Base-by-base conservation (phyloP, 768 basidiomycete species). In the Tulasnella sp. region DNA sequence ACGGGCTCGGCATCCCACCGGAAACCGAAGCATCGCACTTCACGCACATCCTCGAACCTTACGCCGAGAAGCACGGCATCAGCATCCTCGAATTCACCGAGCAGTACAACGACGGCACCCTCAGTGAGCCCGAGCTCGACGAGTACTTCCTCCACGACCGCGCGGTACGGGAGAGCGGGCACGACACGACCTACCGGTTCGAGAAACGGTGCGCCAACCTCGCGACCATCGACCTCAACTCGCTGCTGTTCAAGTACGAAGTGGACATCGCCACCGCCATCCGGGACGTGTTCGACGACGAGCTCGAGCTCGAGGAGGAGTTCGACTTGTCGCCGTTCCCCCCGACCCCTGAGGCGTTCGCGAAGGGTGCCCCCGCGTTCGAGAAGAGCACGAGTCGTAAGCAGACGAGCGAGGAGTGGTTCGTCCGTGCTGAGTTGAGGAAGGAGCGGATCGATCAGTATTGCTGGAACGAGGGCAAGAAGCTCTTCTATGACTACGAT, bases 21-120 rank as follows among this genome's bases (percentile, higher is more conserved):
- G 97, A 99, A 83, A 99, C 97, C 0, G 97, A 99, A 80, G 97
- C 97, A 2, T 91, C 91, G 7, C 97, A 99, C 82, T 99, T 99
- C 80, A 98, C 95, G 2, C 95, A 97, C 78, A 90, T 98, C 77
- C 87, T 99, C 63, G 94, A 97, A 81, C 97, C 97, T 1, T 98
- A 87, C 78, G 97, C 97, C 39, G 84, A 84, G 69, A 95, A 96
- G 81, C 89, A 95, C 75, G 94, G 96, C 5, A 84, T 99, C 47
- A 94, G 92, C 11, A 89, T 98, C 73, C 86, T 93, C 77, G 97
- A 99, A 82, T 99, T 97, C 81, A 95, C 91, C 80, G 94, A 98
- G 81, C 90, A 90, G 78, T 99, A 98, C 83, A 97, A 95, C 80
- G 87, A 90, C 52, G 91, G 91, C 14, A 79, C 85, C 40, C 82